phyloP scores from a whole-genome alignment of 148 eudicot species.

The Vaccinium vitisidaea region DNA sequence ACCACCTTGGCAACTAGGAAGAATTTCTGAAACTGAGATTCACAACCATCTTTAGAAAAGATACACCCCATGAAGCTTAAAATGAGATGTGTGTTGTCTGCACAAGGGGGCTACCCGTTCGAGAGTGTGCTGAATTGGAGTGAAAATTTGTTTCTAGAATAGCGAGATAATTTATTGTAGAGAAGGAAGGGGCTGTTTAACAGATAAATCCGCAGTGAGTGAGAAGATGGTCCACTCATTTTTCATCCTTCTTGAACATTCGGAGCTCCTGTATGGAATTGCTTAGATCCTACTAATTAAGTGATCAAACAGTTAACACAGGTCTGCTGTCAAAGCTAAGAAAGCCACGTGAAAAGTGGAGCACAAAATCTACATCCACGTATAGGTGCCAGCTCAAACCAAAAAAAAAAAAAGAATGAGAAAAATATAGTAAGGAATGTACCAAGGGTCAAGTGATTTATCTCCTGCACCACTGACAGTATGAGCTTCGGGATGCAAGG shows the following conservation, averaged over 20 bases:
- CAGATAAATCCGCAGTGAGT: not conserved
- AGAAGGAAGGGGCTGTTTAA: not conserved
- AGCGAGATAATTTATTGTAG: not conserved
- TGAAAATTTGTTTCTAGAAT: not conserved
- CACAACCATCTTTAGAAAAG: not conserved
- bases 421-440: constrained; percentile 8
- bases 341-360: not conserved
- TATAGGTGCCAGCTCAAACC: not conserved
- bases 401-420: not conserved
- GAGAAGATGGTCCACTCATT: not conserved
- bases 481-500: constrained; percentile 33
- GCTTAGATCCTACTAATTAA: not conserved
- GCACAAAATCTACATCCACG: not conserved
- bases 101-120: not conserved
- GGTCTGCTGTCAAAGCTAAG: not conserved
- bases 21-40: not conserved
- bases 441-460: constrained; percentile 47
- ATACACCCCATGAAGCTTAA: not conserved
- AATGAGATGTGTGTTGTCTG: not conserved
- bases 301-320: not conserved
- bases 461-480: constrained; percentile 38
- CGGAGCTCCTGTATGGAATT: not conserved
- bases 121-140: not conserved
- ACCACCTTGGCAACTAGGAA: not conserved
- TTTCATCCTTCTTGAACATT: not conserved